Evolutionary conservation across 805 yeast species (phyloP).

Genomic region (Saccharomyces mikatae): DNA sequence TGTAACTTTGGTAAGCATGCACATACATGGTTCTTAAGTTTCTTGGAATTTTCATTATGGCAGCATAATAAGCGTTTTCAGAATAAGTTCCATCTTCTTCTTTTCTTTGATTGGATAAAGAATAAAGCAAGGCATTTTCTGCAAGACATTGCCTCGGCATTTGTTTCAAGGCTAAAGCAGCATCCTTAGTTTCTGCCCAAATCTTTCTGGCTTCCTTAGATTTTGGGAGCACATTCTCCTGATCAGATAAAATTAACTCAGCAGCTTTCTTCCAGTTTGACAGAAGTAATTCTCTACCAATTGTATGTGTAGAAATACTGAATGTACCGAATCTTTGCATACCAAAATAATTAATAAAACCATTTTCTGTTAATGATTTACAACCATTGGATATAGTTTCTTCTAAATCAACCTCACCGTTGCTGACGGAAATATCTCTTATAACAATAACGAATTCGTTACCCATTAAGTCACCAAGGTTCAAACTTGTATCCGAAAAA

Average conservation of each 20-base stretch:
- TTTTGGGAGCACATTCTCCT: constrained; percentile 73
- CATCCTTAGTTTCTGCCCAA: constrained; percentile 70
- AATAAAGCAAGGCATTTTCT: constrained; percentile 62
- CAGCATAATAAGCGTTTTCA: constrained; percentile 57
- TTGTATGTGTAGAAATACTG: constrained; percentile 79
- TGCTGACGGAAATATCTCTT: constrained; percentile 51
- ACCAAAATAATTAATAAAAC: constrained; percentile 94
- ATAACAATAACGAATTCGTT: constrained; percentile 83
- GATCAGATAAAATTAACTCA: constrained; percentile 74
- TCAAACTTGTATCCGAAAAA: constrained; percentile 54
- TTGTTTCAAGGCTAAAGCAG: constrained; percentile 51
- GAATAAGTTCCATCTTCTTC: constrained; percentile 40
- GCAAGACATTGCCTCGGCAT: constrained; percentile 91
- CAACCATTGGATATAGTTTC: constrained; percentile 46
- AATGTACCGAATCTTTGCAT: constrained; percentile 98
- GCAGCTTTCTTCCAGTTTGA: constrained; percentile 76
- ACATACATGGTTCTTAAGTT: constrained; percentile 90
- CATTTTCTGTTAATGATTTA: constrained; percentile 49
- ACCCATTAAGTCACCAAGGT: constrained; percentile 78
- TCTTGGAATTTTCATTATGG: constrained; percentile 84
- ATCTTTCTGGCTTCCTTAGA: constrained; percentile 73
- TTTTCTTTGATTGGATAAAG: constrained; percentile 45
- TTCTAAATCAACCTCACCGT: constrained; percentile 33
- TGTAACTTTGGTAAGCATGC: constrained; percentile 93
- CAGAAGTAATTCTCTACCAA: constrained; percentile 66